Conservation (phyloP, 108 stramenopile genomes). For the Cyclotella sp. region DNA sequence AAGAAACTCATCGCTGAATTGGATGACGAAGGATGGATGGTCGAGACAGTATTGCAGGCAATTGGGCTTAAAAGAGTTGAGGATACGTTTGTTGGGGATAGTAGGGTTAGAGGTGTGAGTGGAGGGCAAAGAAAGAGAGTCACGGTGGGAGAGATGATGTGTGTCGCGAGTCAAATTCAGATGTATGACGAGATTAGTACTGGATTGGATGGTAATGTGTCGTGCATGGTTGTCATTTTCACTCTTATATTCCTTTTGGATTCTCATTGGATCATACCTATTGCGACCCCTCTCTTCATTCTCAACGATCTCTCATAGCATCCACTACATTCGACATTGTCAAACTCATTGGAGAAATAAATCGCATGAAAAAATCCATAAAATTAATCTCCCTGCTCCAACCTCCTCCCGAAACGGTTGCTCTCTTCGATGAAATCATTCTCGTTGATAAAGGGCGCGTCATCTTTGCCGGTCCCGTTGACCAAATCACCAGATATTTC, state of each 20-base stretch:
- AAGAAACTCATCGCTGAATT: constrained; percentile 20
- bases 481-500: constrained; percentile 65
- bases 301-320: background rate
- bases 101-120: constrained; percentile 77
- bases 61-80: constrained; percentile 73
- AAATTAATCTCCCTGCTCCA: constrained; percentile 82
- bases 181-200: constrained; percentile 67
- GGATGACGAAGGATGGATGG: constrained; percentile 44
- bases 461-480: constrained; percentile 86
- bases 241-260: too few relatives aligned
- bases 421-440: constrained; percentile 90
- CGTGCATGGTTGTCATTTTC: background rate
- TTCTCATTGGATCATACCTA: background rate
- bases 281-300: background rate
- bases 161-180: constrained; percentile 46
- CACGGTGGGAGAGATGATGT: constrained; percentile 85
- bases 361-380: constrained; percentile 42
- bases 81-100: constrained; percentile 85
- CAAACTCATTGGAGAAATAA: constrained; percentile 46
- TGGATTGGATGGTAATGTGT: constrained; percentile 49
- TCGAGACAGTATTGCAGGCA: constrained; percentile 48
- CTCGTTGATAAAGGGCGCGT: constrained; percentile 82
- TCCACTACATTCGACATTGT: constrained; percentile 61
- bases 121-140: constrained; percentile 92
- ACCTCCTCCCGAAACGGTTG: constrained; percentile 92